Conservation (phyloP, 2,329 filamentous ascomycete genomes). For the Phyllosticta citriasiana region DNA sequence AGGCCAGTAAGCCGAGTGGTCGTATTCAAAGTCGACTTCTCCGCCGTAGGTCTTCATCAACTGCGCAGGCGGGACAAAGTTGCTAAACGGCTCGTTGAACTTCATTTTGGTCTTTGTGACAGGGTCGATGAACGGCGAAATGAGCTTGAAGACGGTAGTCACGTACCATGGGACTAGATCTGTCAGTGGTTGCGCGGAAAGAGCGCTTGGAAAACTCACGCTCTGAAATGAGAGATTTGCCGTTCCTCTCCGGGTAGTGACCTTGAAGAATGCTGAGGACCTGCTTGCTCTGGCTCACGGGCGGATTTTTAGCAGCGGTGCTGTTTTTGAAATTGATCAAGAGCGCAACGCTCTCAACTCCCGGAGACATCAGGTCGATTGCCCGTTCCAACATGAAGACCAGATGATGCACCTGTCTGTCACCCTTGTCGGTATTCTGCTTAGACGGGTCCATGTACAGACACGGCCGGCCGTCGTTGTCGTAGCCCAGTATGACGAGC, state of each 20-base stretch:
- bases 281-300: constrained; percentile 66
- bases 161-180: constrained; percentile 73
- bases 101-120: constrained; percentile 89
- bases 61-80: constrained; percentile 72
- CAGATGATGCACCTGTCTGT: constrained; percentile 83
- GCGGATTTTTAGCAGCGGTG: constrained; percentile 65
- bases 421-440: constrained; percentile 83
- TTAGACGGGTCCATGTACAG: constrained; percentile 81
- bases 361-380: constrained; percentile 76
- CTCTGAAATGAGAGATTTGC: constrained; percentile 81
- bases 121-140: constrained; percentile 94
- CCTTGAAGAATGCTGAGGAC: constrained; percentile 87
- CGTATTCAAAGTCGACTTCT: constrained; percentile 80
- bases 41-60: constrained; percentile 73
- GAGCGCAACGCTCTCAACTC: constrained; percentile 76
- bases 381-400: constrained; percentile 93
- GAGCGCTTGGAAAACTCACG: constrained; percentile 41
- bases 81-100: constrained; percentile 85
- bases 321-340: constrained; percentile 86
- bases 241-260: constrained; percentile 89
- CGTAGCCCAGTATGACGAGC: constrained; percentile 80
- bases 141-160: constrained; percentile 88
- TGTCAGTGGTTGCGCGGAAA: constrained; percentile 25
- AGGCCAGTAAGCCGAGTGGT: constrained; percentile 84
- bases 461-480: constrained; percentile 76